Evolutionary conservation across 805 yeast species (phyloP), one percentile per base, ranked within the genome.

Genomic region (Dipodascus geniculatus): DNA sequence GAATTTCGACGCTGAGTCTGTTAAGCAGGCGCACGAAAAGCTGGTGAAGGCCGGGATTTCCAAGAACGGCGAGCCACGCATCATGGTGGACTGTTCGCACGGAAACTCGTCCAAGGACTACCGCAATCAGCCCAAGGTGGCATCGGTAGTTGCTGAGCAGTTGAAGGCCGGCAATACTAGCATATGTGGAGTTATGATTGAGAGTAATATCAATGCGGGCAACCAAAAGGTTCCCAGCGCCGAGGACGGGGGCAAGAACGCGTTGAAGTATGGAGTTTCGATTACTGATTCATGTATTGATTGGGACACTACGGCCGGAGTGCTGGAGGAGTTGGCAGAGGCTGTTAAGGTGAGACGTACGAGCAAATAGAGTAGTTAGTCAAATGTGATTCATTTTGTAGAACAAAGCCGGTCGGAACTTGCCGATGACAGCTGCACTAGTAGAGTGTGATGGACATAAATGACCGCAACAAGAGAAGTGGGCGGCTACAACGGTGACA

Each of bases 231-330:
- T 89, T 56, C 90, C 91, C 55, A 79, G 87, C 49, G 66, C 69
- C 11, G 75, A 71, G 47, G 73, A 79, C 55, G 84, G 82, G 52
- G 96, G 96, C 53, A 83, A 84, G 65, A 76, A 75, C 53, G 79
- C 75, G 22, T 79, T 91, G 71, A 80, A 85, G 65, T 91, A 91
- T 72, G 99, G 99, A 58, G 87, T 89, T 58, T 86, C 96, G 28
- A 89, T 91, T 63, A 91, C 99, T n/a, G 99, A 91, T 70, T 96
- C 96, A 31, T 91, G 99, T 76, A 89, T 91, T 56, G 79, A 87
- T 56, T 87, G 96, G 88, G 93, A 85, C 53, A 74, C 81, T 50
- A 91, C 99, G 17, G 91, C 76, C 50, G 71, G 68, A 23, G 91
- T 88, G 53, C 75, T 91, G 61, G 77, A 75, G 51, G 73, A 74